Evolutionary conservation across 2,329 filamentous ascomycete species (phyloP), one percentile per base, ranked within the genome.

Genomic region (Neocucurbitaria cava): DNA sequence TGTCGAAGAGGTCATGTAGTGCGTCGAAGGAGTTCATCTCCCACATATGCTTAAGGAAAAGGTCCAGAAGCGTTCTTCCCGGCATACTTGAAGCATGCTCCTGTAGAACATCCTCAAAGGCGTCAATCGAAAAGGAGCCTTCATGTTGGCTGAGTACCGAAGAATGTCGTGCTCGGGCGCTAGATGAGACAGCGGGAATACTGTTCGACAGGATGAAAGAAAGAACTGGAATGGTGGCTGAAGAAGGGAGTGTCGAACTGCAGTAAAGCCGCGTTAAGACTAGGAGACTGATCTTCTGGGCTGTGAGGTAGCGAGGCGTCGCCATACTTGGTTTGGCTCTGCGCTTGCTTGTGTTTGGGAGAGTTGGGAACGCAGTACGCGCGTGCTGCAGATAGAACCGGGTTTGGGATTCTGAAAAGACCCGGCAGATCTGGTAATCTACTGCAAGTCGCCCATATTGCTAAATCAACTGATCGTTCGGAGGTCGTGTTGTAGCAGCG

Each of bases 261-360:
- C 86, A 86, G 76, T 99, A 98, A 49, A 97, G 82, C 66, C 92
- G 86, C 47, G 95, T 84, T 48, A 99, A 84, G 49, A 87, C 86
- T 50, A 98, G 83, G 21, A 97, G 83, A 69, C 89, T 89, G 63
- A 98, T 85, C 73, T 95, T 96, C 64, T 91, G 88, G 11, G 94
- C 91, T n/a, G 91, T 96, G 41, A 98, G 83, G 75, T 89, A 96
- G 52, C 90, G 89, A 66, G 89, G 85, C 89, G 94, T 96, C 47
- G 62, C 58, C 69, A 72, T 70, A 24, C 51, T 58, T 52, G 44
- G 31, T 23, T 31, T 42, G 30, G 43, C 33, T n/a, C n/a, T 21
- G 40, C 21, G 26, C 21, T 39, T 43, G 42, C 18, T 5, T 17
- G 13, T 24, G 28, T 30, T 17, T 7, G 35, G 5, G 13, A n/a